phyloP scores from a whole-genome alignment of 2,329 filamentous ascomycete species.

The Penicillium sp. region DNA sequence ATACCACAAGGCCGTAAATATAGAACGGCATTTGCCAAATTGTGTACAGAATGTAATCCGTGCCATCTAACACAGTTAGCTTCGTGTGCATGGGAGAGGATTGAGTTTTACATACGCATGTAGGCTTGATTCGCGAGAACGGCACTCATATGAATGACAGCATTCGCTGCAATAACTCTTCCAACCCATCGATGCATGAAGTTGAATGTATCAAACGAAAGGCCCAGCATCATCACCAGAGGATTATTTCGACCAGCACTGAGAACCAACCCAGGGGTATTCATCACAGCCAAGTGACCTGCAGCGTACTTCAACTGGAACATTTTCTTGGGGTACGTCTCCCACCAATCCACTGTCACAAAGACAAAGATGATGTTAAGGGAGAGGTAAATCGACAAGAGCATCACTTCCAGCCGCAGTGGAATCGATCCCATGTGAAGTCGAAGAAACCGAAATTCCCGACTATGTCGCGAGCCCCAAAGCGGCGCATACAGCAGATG shows the following conservation, averaged over 20 bases:
- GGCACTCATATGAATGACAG: slow-evolving; percentile 62
- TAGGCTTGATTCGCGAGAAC: slow-evolving; percentile 25
- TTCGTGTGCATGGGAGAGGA: too few relatives aligned
- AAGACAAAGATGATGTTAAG: slow-evolving; percentile 73
- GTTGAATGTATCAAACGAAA: slow-evolving; percentile 95
- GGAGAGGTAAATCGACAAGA: slow-evolving; percentile 64
- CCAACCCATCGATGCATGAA: slow-evolving; percentile 81
- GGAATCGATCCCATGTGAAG: slow-evolving; percentile 73
- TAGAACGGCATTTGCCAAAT: slow-evolving; percentile 32
- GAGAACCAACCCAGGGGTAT: slow-evolving; percentile 83
- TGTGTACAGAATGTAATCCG: slow-evolving; percentile 44
- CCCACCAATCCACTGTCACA: slow-evolving; percentile 36
- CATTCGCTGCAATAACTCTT: slow-evolving; percentile 67
- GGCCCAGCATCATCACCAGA: slow-evolving; percentile 72
- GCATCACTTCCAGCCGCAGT: slow-evolving; percentile 69
- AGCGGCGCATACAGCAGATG: slow-evolving; percentile 61
- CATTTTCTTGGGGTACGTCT: slow-evolving; percentile 28
- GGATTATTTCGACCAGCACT: slow-evolving; percentile 90
- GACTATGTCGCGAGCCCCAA: slow-evolving; percentile 70
- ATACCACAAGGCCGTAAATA: slow-evolving; percentile 32
- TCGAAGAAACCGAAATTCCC: slow-evolving; percentile 64
- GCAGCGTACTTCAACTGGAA: slow-evolving; percentile 70
- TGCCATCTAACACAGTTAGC: slow-evolving; percentile 49
- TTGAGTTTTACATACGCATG: slow-evolving; percentile 18
- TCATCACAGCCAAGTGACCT: slow-evolving; percentile 78